Evolutionary conservation across 2,329 filamentous ascomycete species (phyloP).

Genomic region (Cercospora beticola): DNA sequence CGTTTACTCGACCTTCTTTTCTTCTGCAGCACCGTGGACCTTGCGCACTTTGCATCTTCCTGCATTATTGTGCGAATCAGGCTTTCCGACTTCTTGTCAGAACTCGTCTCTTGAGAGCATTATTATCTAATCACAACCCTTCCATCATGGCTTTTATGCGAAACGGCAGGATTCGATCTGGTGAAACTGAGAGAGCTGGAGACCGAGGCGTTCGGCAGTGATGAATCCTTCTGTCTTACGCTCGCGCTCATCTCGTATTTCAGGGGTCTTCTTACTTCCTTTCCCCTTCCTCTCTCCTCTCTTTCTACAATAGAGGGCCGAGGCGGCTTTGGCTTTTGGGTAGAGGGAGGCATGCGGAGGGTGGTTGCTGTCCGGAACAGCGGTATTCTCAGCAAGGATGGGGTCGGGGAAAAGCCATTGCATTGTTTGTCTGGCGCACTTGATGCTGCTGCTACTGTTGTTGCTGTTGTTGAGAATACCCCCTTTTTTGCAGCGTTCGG

Average conservation of each 20-base stretch:
- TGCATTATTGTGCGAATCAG: background rate
- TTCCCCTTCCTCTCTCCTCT: background rate
- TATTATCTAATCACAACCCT: background rate
- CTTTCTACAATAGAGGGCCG: background rate
- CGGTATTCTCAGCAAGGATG: background rate
- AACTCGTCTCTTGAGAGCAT: background rate
- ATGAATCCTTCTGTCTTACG: slow-evolving; percentile 6
- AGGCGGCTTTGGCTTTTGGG: slow-evolving; percentile 5
- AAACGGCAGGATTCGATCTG: background rate
- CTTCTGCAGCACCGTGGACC: background rate
- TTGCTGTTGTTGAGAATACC: slow-evolving; percentile 5
- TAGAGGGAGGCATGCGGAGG: background rate
- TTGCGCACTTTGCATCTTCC: background rate
- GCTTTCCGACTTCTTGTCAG: background rate
- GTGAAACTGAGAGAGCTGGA: background rate
- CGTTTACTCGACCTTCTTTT: background rate
- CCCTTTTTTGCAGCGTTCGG: slow-evolving; percentile 10
- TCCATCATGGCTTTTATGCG: background rate
- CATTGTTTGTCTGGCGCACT: background rate
- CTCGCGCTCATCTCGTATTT: background rate
- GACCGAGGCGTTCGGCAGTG: slow-evolving; percentile 4
- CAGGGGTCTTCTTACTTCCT: background rate
- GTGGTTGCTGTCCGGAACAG: background rate
- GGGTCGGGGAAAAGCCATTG: slow-evolving; percentile 2
- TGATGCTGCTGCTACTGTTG: background rate